phyloP scores from a whole-genome alignment of 2,329 filamentous ascomycete genomes.

The Aureobasidium uvarum region DNA sequence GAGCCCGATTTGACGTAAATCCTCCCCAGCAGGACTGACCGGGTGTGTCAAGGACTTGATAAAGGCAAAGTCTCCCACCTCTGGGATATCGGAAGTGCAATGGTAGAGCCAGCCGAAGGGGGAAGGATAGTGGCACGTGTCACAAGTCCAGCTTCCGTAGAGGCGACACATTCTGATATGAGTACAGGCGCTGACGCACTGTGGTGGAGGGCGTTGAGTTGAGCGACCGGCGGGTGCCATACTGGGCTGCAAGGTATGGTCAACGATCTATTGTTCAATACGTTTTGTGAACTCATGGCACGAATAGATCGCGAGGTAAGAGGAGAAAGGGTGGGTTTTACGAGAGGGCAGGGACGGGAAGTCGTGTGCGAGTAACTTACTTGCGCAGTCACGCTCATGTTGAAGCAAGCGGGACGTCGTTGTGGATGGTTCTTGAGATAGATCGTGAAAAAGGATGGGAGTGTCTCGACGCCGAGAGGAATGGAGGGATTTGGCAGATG shows the following conservation, averaged over 20 bases:
- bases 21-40: conserved; percentile 13
- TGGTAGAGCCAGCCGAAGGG: conserved; percentile 70
- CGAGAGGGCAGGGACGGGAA: not conserved
- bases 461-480: not conserved
- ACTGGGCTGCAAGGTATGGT: not conserved
- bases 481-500: conserved; percentile 1
- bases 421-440: not conserved
- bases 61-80: conserved; percentile 15
- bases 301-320: not conserved
- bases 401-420: not conserved
- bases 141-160: conserved; percentile 58
- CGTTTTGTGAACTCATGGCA: too few species aligned
- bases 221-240: not conserved
- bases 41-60: conserved; percentile 6
- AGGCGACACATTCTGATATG: conserved; percentile 68
- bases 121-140: conserved; percentile 56
- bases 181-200: conserved; percentile 52
- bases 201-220: conserved; percentile 4
- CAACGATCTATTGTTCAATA: not conserved
- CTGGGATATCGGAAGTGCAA: conserved; percentile 62
- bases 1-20: conserved; percentile 36
- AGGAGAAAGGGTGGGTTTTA: too few species aligned
- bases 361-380: not conserved
- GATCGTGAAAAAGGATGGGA: not conserved
- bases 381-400: conserved; percentile 13